phyloP scores from a whole-genome alignment of 2,329 filamentous ascomycete genomes.

The Aquanectria penicillioides region DNA sequence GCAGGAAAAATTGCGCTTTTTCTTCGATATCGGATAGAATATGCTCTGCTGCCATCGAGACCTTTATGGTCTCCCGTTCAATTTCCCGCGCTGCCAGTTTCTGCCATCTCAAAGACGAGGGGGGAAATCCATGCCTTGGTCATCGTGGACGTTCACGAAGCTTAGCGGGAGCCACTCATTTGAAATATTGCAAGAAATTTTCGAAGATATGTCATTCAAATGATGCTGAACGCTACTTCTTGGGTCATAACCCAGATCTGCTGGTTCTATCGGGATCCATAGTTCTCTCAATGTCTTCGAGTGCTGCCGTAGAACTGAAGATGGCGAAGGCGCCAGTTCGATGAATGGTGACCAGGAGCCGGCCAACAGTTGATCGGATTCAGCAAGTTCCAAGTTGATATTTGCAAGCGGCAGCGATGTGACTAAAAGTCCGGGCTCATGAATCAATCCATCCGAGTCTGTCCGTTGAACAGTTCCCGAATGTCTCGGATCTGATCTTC shows the following conservation, averaged over 20 bases:
- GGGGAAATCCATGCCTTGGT: constrained; percentile 44
- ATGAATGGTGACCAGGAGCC: neutral
- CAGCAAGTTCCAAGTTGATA: constrained; percentile 19
- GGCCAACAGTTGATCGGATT: neutral
- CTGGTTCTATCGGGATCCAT: constrained; percentile 32
- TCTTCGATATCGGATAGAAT: neutral
- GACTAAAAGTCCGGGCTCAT: constrained; percentile 32
- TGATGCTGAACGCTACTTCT: constrained; percentile 37
- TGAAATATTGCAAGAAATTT: constrained; percentile 33
- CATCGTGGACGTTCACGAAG: constrained; percentile 31
- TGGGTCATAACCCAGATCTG: constrained; percentile 38
- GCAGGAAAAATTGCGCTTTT: too few species aligned
- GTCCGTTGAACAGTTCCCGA: constrained; percentile 16
- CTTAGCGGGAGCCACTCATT: constrained; percentile 45
- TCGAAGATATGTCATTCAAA: constrained; percentile 25
- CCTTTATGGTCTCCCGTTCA: constrained; percentile 34
- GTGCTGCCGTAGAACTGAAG: constrained; percentile 1
- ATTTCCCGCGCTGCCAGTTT: constrained; percentile 40
- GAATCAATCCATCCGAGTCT: constrained; percentile 30
- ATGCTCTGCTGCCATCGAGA: neutral
- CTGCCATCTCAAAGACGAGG: constrained; percentile 31
- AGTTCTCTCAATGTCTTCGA: constrained; percentile 15
- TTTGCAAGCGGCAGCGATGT: constrained; percentile 27
- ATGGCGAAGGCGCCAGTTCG: neutral
- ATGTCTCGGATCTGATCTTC: constrained; percentile 34